A percentile compares a stretch with the other conserved stretches of the same genome.
phyloP scores from a whole-genome alignment of 495 filamentous ascomycete species.

The Penicillium taxi region DNA sequence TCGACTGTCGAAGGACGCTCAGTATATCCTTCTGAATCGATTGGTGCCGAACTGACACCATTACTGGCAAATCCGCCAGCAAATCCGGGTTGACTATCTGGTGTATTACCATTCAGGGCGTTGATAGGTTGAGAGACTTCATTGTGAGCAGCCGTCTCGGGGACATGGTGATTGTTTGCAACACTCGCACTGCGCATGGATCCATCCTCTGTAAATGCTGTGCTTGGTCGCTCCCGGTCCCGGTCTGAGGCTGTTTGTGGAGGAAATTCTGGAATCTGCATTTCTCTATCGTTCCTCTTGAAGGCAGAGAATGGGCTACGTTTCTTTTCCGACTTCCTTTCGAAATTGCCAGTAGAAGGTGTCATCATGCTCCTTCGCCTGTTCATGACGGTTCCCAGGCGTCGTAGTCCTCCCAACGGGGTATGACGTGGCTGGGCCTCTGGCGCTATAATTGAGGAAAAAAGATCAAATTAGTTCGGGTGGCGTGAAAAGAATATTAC shows the following conservation, averaged over 20 bases:
- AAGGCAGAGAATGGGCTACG: conserved; percentile 46
- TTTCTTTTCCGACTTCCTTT: conserved; percentile 42
- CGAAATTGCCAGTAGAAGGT: conserved; percentile 26
- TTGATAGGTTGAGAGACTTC: conserved; percentile 15
- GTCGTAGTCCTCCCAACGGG: conserved; percentile 49
- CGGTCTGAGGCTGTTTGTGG: conserved; percentile 20
- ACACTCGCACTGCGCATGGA: conserved; percentile 26
- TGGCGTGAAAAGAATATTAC: no score
- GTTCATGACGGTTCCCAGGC: conserved; percentile 74
- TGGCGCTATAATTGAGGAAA: conserved; percentile 14
- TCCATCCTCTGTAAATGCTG: conserved; percentile 30
- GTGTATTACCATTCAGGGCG: conserved; percentile 25
- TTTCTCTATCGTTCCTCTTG: conserved; percentile 37
- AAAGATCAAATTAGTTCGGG: no score
- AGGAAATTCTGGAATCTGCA: conserved; percentile 36
- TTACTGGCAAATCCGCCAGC: conserved; percentile 15
- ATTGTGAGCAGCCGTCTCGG: conserved; percentile 14
- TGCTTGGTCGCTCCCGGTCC: conserved; percentile 35
- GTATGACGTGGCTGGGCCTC: conserved; percentile 32
- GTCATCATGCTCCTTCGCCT: conserved; percentile 45
- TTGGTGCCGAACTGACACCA: conserved; percentile 20
- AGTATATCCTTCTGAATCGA: conserved; percentile 55
- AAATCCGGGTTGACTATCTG: conserved; percentile 15
- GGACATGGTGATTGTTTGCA: conserved; percentile 19
- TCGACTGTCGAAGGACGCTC: conserved; percentile 62